These are phyloP conservation scores for Agroathelia rolfsii DNA, from an alignment of 1,284 basidiomycete genomes.

Conservation along the genomic window DNA sequence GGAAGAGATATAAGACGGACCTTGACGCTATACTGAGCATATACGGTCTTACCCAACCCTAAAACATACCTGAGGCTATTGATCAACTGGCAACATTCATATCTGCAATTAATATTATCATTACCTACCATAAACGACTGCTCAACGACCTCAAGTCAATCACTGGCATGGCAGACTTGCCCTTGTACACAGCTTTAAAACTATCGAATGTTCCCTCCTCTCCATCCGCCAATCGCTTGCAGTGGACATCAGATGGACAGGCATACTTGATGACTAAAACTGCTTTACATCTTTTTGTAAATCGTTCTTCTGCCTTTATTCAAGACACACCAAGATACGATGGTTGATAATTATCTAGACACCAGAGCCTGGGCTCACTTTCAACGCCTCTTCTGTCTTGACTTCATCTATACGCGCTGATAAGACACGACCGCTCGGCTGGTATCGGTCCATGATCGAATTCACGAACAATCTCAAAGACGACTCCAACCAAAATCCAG, in stretches of 20 bases:
- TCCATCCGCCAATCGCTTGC: slow-evolving; percentile 48
- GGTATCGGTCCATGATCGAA: slow-evolving; percentile 64
- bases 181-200: slow-evolving; percentile 38
- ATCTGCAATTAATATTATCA: too few relatives aligned
- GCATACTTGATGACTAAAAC: slow-evolving; percentile 50
- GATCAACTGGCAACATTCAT: too few relatives aligned
- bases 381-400: slow-evolving; percentile 36
- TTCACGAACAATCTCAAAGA: too few relatives aligned
- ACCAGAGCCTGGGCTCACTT: slow-evolving; percentile 59
- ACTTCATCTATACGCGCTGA: slow-evolving; percentile 25
- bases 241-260: slow-evolving; percentile 71
- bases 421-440: slow-evolving; percentile 32
- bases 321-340: background rate
- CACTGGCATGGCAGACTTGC: slow-evolving; percentile 23
- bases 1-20: too few relatives aligned
- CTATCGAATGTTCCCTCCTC: slow-evolving; percentile 47
- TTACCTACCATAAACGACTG: too few relatives aligned
- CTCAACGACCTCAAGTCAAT: too few relatives aligned
- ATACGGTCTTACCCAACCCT: too few relatives aligned
- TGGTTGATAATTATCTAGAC: slow-evolving; percentile 39
- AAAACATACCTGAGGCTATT: too few relatives aligned
- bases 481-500: too few relatives aligned
- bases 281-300: slow-evolving; percentile 58
- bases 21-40: too few relatives aligned
- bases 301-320: slow-evolving; percentile 11